These are phyloP conservation scores for Fusarium sterilihyphosum DNA, from an alignment of 2,329 filamentous ascomycete genomes.

Conservation along the genomic window DNA sequence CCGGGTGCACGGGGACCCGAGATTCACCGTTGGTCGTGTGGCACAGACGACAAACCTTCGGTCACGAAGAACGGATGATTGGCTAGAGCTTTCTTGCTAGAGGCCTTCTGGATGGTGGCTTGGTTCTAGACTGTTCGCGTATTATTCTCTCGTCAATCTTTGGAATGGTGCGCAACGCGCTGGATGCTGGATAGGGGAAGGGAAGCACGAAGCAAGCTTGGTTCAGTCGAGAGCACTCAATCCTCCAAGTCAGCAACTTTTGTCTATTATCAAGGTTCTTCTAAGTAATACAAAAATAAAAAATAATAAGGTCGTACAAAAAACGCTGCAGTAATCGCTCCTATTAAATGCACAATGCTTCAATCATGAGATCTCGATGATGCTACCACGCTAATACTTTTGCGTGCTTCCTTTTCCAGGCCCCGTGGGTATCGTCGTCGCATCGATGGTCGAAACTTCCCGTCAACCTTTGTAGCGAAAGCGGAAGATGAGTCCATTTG, in stretches of 20 bases:
- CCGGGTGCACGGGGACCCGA: not conserved
- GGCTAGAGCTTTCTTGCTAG: not conserved
- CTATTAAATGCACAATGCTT: not conserved
- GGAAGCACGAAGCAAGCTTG: not conserved
- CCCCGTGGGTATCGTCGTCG: not conserved
- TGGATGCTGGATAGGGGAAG: not conserved
- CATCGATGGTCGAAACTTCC: not conserved
- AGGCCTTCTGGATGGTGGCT: not conserved
- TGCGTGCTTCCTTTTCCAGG: not conserved
- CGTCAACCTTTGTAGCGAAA: not conserved
- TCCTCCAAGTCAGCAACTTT: not conserved
- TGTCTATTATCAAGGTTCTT: not conserved
- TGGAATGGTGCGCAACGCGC: not conserved
- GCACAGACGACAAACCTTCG: not conserved
- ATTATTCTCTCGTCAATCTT: accelerated
- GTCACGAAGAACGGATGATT: not conserved
- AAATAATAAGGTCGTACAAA: not conserved
- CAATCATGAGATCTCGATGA: not conserved
- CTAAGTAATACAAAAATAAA: too few relatives aligned
- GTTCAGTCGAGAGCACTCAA: not conserved
- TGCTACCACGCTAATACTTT: not conserved
- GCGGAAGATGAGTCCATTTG: not conserved
- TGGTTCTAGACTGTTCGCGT: not conserved
- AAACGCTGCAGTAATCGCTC: not conserved
- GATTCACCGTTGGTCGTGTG: not conserved